Evolutionary conservation across 148 eudicot genomes (phyloP).

Genomic region (Hydrangea macrophylla): DNA sequence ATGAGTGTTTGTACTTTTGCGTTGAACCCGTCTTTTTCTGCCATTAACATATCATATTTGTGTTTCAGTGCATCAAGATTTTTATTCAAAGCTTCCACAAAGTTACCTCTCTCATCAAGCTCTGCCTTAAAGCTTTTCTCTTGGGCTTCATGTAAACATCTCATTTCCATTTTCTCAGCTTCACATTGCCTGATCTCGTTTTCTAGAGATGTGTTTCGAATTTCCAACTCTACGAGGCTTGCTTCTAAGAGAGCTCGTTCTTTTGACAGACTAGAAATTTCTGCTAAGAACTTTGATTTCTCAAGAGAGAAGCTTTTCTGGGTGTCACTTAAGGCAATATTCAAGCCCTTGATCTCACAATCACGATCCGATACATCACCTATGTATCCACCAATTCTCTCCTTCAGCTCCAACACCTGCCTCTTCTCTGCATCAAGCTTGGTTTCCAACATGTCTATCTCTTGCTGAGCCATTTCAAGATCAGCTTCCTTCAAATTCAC

Average conservation of each 20-base stretch:
- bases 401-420: conserved; percentile 44
- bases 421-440: conserved; percentile 50
- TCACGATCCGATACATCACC: conserved; percentile 34
- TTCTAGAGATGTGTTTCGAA: conserved; percentile 29
- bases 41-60: conserved; percentile 48
- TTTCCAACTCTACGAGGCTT: conserved; percentile 30
- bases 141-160: conserved; percentile 35
- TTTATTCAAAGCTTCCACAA: conserved; percentile 47
- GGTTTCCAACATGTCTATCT: conserved; percentile 28
- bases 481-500: conserved; percentile 20
- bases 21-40: conserved; percentile 51
- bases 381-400: conserved; percentile 25
- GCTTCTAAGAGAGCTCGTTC: conserved; percentile 29
- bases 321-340: conserved; percentile 36
- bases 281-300: conserved; percentile 40
- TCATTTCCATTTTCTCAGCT: conserved; percentile 33
- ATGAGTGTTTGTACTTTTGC: conserved; percentile 51
- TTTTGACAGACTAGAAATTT: conserved; percentile 36
- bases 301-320: conserved; percentile 34
- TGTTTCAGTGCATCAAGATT: conserved; percentile 46
- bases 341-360: conserved; percentile 42
- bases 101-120: conserved; percentile 25
- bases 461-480: conserved; percentile 33
- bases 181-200: conserved; percentile 35
- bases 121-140: conserved; percentile 32